Conservation (phyloP, 1,139 yeast species). For the Geotrichum phurueaensis region DNA sequence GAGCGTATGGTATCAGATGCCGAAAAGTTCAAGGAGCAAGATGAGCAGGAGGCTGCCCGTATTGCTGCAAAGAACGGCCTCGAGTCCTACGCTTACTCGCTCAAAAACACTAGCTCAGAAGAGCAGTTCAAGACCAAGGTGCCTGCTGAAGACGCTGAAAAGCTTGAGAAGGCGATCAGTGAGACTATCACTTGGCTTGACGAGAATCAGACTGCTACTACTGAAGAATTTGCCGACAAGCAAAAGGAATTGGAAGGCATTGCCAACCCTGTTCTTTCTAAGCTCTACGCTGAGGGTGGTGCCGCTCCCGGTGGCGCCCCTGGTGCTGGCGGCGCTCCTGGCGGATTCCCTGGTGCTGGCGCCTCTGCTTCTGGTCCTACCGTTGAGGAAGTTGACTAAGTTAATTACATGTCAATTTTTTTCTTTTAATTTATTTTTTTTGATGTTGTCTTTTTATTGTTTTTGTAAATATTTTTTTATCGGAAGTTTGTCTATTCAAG, state of each 20-base stretch:
- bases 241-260: slow-evolving; percentile 90
- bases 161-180: slow-evolving; percentile 76
- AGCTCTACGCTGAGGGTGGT: slow-evolving; percentile 60
- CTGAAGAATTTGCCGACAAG: slow-evolving; percentile 81
- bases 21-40: slow-evolving; percentile 78
- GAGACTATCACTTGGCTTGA: slow-evolving; percentile 88
- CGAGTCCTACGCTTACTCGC: slow-evolving; percentile 86
- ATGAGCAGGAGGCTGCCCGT: slow-evolving; percentile 75
- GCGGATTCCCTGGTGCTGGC: slow-evolving; percentile 46
- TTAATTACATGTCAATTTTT: background rate
- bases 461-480: too few relatives aligned
- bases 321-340: slow-evolving; percentile 54
- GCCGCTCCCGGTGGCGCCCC: slow-evolving; percentile 56
- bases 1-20: slow-evolving; percentile 94
- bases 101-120: slow-evolving; percentile 77
- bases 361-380: slow-evolving; percentile 23
- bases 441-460: background rate
- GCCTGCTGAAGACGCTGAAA: slow-evolving; percentile 70
- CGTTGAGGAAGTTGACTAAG: slow-evolving; percentile 17
- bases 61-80: slow-evolving; percentile 78
- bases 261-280: slow-evolving; percentile 91
- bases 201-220: slow-evolving; percentile 77
- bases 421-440: background rate
- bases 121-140: slow-evolving; percentile 79
- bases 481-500: background rate